A percentile compares a stretch with the other conserved stretches of the same genome.
Conservation (phyloP, 345 rosid species). For the Eucalyptus polyanthemos region DNA sequence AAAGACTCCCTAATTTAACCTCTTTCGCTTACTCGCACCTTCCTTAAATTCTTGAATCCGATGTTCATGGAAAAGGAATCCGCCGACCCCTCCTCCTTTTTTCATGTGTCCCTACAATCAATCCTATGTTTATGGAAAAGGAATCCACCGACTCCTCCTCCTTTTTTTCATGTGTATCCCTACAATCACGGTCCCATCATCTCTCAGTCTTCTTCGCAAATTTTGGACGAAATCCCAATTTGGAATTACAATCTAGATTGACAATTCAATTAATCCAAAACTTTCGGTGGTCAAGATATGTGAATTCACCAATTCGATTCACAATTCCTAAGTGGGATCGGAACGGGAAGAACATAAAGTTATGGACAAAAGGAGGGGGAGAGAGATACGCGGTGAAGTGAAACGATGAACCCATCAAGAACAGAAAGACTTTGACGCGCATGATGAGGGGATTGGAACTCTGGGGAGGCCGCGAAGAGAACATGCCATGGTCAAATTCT, state of each 20-base stretch:
- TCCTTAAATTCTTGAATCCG: neutral
- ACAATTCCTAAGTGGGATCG: neutral
- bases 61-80: too few relatives aligned
- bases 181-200: neutral
- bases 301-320: neutral
- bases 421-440: neutral
- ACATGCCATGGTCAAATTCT: neutral
- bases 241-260: too few relatives aligned
- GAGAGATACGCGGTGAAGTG: neutral
- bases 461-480: neutral
- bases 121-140: too few relatives aligned
- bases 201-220: neutral
- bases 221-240: neutral
- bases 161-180: too few relatives aligned
- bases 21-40: accelerated
- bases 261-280: neutral
- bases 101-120: too few relatives aligned
- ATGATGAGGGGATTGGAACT: neutral
- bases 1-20: neutral
- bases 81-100: neutral
- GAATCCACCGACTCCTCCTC: too few relatives aligned
- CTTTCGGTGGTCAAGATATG: accelerated
- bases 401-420: neutral
- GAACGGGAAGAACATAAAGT: neutral
- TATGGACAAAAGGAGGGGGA: neutral